Evolutionary conservation across 805 yeast genomes (phyloP), one percentile per base, ranked within the genome.

Genomic region (Zygoascus biomembranicola): DNA sequence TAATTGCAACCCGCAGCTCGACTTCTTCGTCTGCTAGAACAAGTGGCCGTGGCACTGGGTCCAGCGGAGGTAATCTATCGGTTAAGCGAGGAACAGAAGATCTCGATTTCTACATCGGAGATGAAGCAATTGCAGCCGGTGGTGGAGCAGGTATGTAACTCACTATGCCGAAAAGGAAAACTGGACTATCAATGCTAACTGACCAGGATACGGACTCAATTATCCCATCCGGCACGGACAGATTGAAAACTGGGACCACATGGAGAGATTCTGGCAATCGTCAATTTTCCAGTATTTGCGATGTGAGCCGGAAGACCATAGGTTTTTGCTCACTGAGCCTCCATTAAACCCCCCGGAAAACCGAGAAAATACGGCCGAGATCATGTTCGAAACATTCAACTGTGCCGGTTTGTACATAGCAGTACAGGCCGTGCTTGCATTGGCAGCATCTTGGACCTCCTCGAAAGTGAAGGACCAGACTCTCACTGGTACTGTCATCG

Each of bases 321-420:
- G 88, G 67, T 94, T 94, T 71, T 74, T 94, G 54, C 73, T 94
- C 55, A 94, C 99, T 50, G 99, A 94, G 73, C 99, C 99, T 10
- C 99, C 99, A 20, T 79, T 94, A 61, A 94, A 94, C 66, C 97
- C 99, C n/a, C 99, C 99, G 6, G 99, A 94, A 74, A 94, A 94
- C 72, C 87, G 99, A 74, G 99, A 94, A 69, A 89, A 88, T 69
- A 90, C 96, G 1, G 99, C 99, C 11, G 99, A 94, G 69, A 94
- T 94, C 67, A 94, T 94, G 95, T 94, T 94, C 73, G 99, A 94
- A 74, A 84, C 96, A 18, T 94, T 94, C 78, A 94, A 94, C 70
- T 94, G 99, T 73, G 98, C 98, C 16, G 99, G 99, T 56, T 76
- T 94, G 57, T 94, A 94, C 72, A 94, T 94, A 66, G 99, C 99